Evolutionary conservation across 2,329 filamentous ascomycete species (phyloP).

Genomic region (Ceratocystis diversiconidia): DNA sequence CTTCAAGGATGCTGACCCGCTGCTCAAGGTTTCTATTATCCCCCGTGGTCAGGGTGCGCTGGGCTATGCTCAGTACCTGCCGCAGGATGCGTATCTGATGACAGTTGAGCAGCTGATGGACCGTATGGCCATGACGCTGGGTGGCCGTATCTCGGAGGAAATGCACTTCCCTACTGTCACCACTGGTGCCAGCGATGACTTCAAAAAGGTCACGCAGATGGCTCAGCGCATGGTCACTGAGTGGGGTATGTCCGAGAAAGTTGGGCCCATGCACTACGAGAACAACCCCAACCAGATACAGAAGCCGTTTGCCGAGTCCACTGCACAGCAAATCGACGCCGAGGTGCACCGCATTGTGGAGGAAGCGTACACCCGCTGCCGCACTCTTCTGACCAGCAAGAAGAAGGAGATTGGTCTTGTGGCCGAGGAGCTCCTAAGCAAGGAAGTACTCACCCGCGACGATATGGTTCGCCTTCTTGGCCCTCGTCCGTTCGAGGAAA

Average conservation of each 20-base stretch:
- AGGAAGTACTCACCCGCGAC: conserved; percentile 82
- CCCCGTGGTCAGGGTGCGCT: conserved; percentile 86
- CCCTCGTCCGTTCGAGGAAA: conserved; percentile 67
- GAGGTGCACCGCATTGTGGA: conserved; percentile 89
- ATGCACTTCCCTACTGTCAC: conserved; percentile 95
- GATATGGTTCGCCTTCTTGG: conserved; percentile 85
- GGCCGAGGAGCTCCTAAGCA: conserved; percentile 80
- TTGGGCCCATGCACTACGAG: conserved; percentile 85
- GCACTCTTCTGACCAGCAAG: conserved; percentile 67
- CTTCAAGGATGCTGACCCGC: conserved; percentile 87
- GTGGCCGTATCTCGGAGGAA: conserved; percentile 88
- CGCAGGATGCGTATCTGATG: conserved; percentile 88
- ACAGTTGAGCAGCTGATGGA: conserved; percentile 93
- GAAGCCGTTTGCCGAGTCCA: conserved; percentile 93
- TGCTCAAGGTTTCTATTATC: conserved; percentile 97
- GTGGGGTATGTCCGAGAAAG: conserved; percentile 93
- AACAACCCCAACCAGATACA: conserved; percentile 67
- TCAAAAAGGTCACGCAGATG: conserved; percentile 95
- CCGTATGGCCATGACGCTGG: conserved; percentile 98
- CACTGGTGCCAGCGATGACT: conserved; percentile 87
- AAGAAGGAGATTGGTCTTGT: conserved; percentile 78
- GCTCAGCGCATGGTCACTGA: conserved; percentile 98
- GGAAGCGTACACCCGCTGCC: conserved; percentile 83
- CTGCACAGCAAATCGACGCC: conserved; percentile 76
- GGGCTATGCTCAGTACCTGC: conserved; percentile 95